phyloP scores from a whole-genome alignment of 176 grass and related monocot species.

The Musa schizocarpa region DNA sequence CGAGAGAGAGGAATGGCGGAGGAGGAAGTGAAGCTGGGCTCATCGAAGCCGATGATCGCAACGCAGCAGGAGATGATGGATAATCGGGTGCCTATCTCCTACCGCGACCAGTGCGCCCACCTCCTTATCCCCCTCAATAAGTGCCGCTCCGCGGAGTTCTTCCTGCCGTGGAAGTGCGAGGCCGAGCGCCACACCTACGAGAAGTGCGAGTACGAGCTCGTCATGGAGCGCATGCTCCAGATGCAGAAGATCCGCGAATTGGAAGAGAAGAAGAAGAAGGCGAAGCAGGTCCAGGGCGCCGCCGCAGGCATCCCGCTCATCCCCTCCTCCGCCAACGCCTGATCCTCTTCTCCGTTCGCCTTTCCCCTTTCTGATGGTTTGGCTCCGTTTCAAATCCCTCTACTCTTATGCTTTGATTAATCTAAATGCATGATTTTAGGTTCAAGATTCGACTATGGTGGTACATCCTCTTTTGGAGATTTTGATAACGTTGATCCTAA shows the following conservation, averaged over 20 bases:
- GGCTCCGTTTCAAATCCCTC: background rate
- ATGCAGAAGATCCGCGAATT: conserved; percentile 88
- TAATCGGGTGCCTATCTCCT: conserved; percentile 56
- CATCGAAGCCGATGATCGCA: conserved; percentile 92
- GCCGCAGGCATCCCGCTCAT: conserved; percentile 33
- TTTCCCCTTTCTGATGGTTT: background rate
- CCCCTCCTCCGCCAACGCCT: conserved; percentile 59
- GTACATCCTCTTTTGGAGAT: no score
- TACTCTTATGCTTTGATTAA: background rate
- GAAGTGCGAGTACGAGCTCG: conserved; percentile 94
- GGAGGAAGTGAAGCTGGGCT: conserved; percentile 64
- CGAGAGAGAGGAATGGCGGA: conserved; percentile 33
- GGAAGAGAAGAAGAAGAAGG: conserved; percentile 37
- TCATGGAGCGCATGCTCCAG: conserved; percentile 99
- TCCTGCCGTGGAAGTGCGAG: conserved; percentile 98
- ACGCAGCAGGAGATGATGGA: conserved; percentile 86
- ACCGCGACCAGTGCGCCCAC: conserved; percentile 97
- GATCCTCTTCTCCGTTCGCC: conserved; percentile 9
- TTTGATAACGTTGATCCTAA: no score
- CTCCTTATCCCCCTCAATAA: conserved; percentile 97
- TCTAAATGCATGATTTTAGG: background rate
- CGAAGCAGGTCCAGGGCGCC: conserved; percentile 28
- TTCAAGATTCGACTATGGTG: background rate
- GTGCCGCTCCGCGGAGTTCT: conserved; percentile 90
- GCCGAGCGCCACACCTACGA: conserved; percentile 90